Evolutionary conservation across 2,329 filamentous ascomycete species (phyloP).

Genomic region (Sphaceloma murrayae): DNA sequence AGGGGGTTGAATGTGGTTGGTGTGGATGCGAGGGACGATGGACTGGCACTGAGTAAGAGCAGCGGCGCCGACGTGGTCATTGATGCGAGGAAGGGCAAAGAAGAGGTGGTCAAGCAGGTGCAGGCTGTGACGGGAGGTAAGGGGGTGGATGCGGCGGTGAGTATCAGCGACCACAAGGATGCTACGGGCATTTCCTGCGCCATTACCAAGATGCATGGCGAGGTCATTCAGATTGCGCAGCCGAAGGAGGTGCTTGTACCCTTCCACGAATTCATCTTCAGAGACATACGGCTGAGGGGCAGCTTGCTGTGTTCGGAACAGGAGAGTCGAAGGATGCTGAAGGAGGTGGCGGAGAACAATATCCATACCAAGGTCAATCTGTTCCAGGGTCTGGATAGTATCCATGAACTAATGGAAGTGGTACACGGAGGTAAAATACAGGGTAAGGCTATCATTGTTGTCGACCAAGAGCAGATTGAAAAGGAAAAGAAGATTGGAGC

Average conservation of each 20-base stretch:
- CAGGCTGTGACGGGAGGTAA: conserved; percentile 39
- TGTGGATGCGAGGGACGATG: conserved; percentile 47
- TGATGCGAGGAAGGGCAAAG: conserved; percentile 43
- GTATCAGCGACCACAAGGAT: conserved; percentile 43
- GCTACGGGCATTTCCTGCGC: conserved; percentile 46
- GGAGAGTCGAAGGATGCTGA: conserved; percentile 29
- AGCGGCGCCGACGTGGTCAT: conserved; percentile 44
- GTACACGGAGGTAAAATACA: conserved; percentile 45
- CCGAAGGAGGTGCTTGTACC: conserved; percentile 33
- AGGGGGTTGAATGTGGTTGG: conserved; percentile 45
- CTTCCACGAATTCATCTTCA: conserved; percentile 43
- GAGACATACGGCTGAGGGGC: conserved; percentile 44
- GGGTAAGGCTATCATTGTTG: conserved; percentile 47
- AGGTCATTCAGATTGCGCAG: conserved; percentile 51
- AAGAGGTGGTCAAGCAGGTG: conserved; percentile 40
- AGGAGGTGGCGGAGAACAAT: conserved; percentile 30
- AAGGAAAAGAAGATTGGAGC: conserved; percentile 33
- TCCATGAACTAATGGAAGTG: conserved; percentile 42
- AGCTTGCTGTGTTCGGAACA: conserved; percentile 28
- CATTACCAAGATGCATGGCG: conserved; percentile 51
- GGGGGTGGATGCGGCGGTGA: conserved; percentile 46
- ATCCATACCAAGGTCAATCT: conserved; percentile 43
- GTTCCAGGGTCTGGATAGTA: conserved; percentile 45
- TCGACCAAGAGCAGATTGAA: conserved; percentile 42
- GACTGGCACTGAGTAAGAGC: conserved; percentile 39